These are phyloP conservation scores for Carpinus viminea DNA, from an alignment of 306 rosid genomes.

Conservation along the genomic window DNA sequence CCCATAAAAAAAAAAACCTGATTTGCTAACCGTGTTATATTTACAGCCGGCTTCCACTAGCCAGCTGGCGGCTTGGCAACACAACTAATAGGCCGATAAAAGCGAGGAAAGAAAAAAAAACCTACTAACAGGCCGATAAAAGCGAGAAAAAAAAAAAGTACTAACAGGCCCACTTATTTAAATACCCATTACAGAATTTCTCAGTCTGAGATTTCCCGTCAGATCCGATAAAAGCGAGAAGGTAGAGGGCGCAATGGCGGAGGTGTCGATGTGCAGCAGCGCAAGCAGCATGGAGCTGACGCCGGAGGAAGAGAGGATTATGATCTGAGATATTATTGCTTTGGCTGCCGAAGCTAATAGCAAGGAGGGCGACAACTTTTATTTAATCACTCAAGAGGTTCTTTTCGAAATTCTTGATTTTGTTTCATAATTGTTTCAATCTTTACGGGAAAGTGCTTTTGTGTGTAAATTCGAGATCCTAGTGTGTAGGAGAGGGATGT, in stretches of 20 bases:
- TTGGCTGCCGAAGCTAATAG: slow-evolving; percentile 68
- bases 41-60: no score
- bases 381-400: slow-evolving; percentile 85
- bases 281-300: slow-evolving; percentile 52
- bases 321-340: slow-evolving; percentile 81
- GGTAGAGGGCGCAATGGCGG: slow-evolving; percentile 44
- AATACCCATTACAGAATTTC: not conserved
- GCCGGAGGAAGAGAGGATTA: slow-evolving; percentile 88
- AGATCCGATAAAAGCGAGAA: slow-evolving; percentile 1
- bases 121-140: no score
- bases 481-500: not conserved
- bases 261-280: slow-evolving; percentile 61
- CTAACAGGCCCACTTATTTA: no score
- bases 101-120: no score
- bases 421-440: not conserved
- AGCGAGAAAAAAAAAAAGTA: no score
- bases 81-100: no score
- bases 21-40: no score
- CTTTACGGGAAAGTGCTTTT: not conserved
- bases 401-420: not conserved
- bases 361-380: slow-evolving; percentile 88
- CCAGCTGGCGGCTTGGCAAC: no score
- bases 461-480: not conserved
- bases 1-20: no score
- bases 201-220: not conserved